Evolutionary conservation across 192 early-diverging fungal genomes (phyloP).

Genomic region (Backusella tuberculispora): DNA sequence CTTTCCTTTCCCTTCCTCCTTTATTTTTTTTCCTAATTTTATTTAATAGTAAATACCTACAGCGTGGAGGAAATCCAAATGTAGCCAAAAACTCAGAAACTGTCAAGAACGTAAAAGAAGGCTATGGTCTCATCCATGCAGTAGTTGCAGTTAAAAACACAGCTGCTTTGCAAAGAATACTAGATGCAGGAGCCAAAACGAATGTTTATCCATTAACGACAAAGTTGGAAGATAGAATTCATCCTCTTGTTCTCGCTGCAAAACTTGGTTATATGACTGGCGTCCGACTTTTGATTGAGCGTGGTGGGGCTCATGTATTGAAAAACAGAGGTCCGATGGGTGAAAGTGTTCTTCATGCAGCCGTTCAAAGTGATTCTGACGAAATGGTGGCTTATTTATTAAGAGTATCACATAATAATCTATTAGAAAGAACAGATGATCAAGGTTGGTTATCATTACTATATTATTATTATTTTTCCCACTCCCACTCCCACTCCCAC

Average conservation of each 20-base stretch:
- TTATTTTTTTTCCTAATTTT: background rate
- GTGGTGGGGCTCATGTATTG: conserved; percentile 20
- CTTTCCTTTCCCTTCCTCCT: background rate
- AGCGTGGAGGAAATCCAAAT: conserved; percentile 35
- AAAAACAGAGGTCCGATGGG: conserved; percentile 12
- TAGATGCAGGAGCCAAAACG: conserved; percentile 32
- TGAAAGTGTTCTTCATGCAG: conserved; percentile 24
- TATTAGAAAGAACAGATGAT: conserved; percentile 24
- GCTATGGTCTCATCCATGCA: conserved; percentile 37
- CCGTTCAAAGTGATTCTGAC: conserved; percentile 11
- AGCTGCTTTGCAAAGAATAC: conserved; percentile 17
- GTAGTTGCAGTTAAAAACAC: conserved; percentile 29
- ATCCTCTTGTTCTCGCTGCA: conserved; percentile 34
- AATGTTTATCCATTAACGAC: conserved; percentile 25
- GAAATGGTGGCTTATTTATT: conserved; percentile 30
- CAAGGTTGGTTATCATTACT: background rate
- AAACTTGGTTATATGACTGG: conserved; percentile 28
- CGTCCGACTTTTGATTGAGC: conserved; percentile 27
- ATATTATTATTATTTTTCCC: too few species aligned
- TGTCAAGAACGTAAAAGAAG: conserved; percentile 27
- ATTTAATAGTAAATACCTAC: conserved; percentile 33
- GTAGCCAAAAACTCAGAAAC: conserved; percentile 34
- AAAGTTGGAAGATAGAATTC: background rate
- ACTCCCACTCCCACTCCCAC: background rate
- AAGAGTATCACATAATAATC: background rate